Evolutionary conservation across 2,329 filamentous ascomycete species (phyloP), one percentile per base, ranked within the genome.

Genomic region (Graphiopsis chlorocephala): DNA sequence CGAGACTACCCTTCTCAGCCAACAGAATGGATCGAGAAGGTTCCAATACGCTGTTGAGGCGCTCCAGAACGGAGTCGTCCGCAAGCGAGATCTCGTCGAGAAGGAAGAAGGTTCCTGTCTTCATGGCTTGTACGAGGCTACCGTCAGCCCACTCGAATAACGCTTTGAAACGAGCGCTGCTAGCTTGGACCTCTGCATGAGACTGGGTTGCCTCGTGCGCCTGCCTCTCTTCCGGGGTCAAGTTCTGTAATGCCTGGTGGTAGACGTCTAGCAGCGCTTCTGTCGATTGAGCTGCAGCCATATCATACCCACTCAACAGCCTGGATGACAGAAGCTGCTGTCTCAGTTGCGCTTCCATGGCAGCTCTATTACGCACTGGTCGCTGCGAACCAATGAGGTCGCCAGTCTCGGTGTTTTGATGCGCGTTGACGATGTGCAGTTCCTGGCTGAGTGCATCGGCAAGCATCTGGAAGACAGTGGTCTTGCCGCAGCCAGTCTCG

Each of bases 401-500:
- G 17, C 95, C 94, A 0, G 96, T 98, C 76, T 99, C 96, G 0
- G 95, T 93, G 69, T 99, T 99, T 71, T 98, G 94, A 77, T 99
- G 96, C 2, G 96, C 95, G 74, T 99, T 99, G 73, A 99, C 90
- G 70, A 94, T 95, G 70, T 93, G 88, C 45, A 99, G 81, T 68
- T 91, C 82, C 72, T 90, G 92, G 17, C 83, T 82, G 67, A 92
- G 84, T 4, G 91, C 90, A 72, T 96, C 90, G 3, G 95, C 93
- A 61, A 98, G 84, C 74, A 97, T 85, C 76, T 99, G 95, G 70
- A 92, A 96, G 7, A 99, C 91, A 2, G 94, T 97, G 0, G 95
- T 99, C 80, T 99, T 99, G 66, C 96, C 95, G 73, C 94, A 98
- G 6, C 95, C 95, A 20, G 95, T 99, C 76, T 99, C 96, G 67